Conservation (phyloP, 306 rosid species). For the Cucurbita maxima region DNA sequence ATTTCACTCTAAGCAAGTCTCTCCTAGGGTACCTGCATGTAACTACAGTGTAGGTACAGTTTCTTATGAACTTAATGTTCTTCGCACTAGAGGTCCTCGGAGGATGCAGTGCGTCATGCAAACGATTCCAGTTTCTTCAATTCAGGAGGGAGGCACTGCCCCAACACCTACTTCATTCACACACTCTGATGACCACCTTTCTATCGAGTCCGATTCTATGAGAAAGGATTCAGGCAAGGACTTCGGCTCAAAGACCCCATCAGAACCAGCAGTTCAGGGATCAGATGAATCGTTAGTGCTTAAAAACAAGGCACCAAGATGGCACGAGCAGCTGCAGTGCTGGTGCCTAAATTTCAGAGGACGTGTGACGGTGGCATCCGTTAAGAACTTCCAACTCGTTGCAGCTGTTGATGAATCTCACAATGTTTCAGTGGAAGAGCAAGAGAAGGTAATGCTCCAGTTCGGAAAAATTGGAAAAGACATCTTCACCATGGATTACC, state of each 20-base stretch:
- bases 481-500: slow-evolving; percentile 82
- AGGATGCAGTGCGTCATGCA: slow-evolving; percentile 62
- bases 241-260: slow-evolving; percentile 21
- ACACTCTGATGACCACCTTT: slow-evolving; percentile 27
- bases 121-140: slow-evolving; percentile 49
- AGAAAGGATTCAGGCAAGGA: slow-evolving; percentile 28
- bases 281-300: slow-evolving; percentile 33
- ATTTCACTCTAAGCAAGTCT: slow-evolving; percentile 56
- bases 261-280: slow-evolving; percentile 14
- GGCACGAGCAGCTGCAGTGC: slow-evolving; percentile 92
- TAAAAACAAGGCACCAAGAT: slow-evolving; percentile 73
- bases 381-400: slow-evolving; percentile 80
- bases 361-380: slow-evolving; percentile 84
- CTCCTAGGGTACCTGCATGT: slow-evolving; percentile 62
- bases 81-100: slow-evolving; percentile 65
- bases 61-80: slow-evolving; percentile 54
- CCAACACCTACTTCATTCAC: slow-evolving; percentile 42
- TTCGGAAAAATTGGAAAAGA: slow-evolving; percentile 86
- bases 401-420: slow-evolving; percentile 60
- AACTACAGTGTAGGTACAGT: slow-evolving; percentile 39
- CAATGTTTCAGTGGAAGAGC: slow-evolving; percentile 48
- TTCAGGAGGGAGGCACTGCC: slow-evolving; percentile 65
- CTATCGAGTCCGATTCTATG: slow-evolving; percentile 20
- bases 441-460: slow-evolving; percentile 71
- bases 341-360: slow-evolving; percentile 90